These are phyloP conservation scores for Aspergillus calidoustus DNA, from an alignment of 2,329 filamentous ascomycete species.

Conservation along the genomic window DNA sequence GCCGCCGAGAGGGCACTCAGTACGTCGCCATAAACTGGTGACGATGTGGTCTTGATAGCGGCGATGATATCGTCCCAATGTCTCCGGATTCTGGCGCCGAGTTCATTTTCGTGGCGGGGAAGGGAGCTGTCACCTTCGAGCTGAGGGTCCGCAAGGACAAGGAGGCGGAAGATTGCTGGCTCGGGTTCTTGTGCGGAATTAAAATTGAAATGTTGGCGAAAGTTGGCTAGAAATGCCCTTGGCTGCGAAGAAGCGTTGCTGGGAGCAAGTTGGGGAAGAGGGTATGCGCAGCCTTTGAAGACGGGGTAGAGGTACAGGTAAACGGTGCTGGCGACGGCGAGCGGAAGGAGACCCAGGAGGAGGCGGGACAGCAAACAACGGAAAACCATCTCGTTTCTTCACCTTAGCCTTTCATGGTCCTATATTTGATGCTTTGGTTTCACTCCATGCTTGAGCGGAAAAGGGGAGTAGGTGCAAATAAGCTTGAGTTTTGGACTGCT, in stretches of 20 bases:
- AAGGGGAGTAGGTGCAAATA: not conserved
- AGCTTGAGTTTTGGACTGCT: not conserved
- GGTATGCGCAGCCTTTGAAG: constrained; percentile 81
- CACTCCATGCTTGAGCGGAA: not conserved
- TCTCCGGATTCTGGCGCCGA: constrained; percentile 46
- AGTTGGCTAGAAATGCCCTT: constrained; percentile 38
- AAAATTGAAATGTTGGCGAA: constrained; percentile 42
- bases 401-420: not conserved
- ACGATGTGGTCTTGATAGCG: constrained; percentile 21
- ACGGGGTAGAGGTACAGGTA: constrained; percentile 89
- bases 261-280: constrained; percentile 47
- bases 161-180: constrained; percentile 78
- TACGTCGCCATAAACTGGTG: constrained; percentile 25
- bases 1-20: constrained; percentile 29
- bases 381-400: constrained; percentile 24
- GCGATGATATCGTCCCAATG: constrained; percentile 38
- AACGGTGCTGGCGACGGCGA: constrained; percentile 70
- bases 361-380: constrained; percentile 52
- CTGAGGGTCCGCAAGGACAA: constrained; percentile 89
- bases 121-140: constrained; percentile 90
- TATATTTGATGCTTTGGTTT: not conserved
- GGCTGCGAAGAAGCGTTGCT: constrained; percentile 2
- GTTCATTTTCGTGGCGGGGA: constrained; percentile 55
- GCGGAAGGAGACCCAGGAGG: constrained; percentile 60
- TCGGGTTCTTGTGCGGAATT: constrained; percentile 22